Evolutionary conservation across 805 yeast genomes (phyloP), one percentile per base, ranked within the genome.

Genomic region (Saturnispora quitensis): DNA sequence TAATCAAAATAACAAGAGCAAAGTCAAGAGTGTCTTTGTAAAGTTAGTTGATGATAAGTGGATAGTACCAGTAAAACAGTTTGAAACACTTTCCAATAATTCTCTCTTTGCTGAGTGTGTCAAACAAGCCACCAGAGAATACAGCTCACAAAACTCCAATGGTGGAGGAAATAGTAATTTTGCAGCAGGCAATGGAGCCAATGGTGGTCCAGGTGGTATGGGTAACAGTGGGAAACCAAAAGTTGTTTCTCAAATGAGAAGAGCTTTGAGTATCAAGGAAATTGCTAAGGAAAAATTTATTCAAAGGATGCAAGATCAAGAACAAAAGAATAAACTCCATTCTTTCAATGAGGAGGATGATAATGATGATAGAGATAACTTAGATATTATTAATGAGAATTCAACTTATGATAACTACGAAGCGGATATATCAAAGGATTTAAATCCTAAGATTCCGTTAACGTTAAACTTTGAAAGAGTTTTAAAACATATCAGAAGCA

Each of bases 391-490:
- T 18, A 40, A 45, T 17, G 43, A 47, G 17, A 31, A 5, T 31
- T 33, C 47, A 18, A 31, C 20, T 13, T 44, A 27, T n/a, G 17
- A n/a, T 20, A 40, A 18, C 33, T 25, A 48, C 13, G 53, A 47
- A 10, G 17, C 13, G 6, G 44, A 40, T 27, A 53, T 54, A 38
- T 58, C 56, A 34, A 74, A 70, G 51, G 71, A 72, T 45, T 72
- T 86, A 18, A 75, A 76, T 36, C 73, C 77, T 2, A 59, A 69
- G 24, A 56, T 82, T 4, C 75, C 82, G 2, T 64, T 89, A 25
- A 72, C 82, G 0, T 72, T 89, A 60, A 84, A 81, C 60, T 71
- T 86, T 48, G 76, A 78, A 33, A 72, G 93, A 58, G 89, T 77
- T 58, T 73, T 86, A 48, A 84, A 88, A 61, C 68, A 76, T 34